Evolutionary conservation across 2,329 filamentous ascomycete genomes (phyloP).

Genomic region (Xylariomycetidae sp.): DNA sequence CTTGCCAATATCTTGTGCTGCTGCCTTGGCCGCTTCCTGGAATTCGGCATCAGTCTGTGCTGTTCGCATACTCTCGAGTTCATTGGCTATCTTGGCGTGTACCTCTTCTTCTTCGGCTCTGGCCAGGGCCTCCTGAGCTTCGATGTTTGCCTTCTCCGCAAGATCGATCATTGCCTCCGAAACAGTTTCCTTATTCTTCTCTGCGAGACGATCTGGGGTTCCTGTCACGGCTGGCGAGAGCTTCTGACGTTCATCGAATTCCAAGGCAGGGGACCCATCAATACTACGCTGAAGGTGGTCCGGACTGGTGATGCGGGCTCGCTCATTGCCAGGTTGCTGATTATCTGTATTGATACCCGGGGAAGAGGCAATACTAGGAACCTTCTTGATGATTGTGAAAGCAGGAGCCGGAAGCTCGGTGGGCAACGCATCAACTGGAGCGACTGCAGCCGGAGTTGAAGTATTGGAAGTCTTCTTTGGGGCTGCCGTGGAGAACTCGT

Average conservation of each 20-base stretch:
- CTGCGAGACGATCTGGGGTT: constrained; percentile 8
- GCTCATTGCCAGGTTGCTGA: constrained; percentile 35
- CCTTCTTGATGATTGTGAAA: constrained; percentile 50
- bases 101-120: constrained; percentile 47
- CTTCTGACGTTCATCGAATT: constrained; percentile 10
- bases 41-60: constrained; percentile 51
- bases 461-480: constrained; percentile 39
- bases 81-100: constrained; percentile 43
- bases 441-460: constrained; percentile 26
- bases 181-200: constrained; percentile 58
- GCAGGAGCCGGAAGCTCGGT: constrained; percentile 28
- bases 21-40: constrained; percentile 42
- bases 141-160: constrained; percentile 46
- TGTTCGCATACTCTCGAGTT: constrained; percentile 45
- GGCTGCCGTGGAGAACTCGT: constrained; percentile 36
- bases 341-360: constrained; percentile 37
- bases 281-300: constrained; percentile 32
- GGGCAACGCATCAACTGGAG: constrained; percentile 19
- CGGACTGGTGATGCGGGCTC: constrained; percentile 41
- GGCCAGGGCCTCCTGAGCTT: constrained; percentile 62
- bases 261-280: constrained; percentile 25
- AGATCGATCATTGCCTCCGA: constrained; percentile 65
- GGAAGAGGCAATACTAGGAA: constrained; percentile 30
- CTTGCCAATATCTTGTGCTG: constrained; percentile 46
- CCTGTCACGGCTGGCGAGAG: constrained; percentile 5